Conservation (phyloP, 768 basidiomycete species). For the Phylloporus sp. region DNA sequence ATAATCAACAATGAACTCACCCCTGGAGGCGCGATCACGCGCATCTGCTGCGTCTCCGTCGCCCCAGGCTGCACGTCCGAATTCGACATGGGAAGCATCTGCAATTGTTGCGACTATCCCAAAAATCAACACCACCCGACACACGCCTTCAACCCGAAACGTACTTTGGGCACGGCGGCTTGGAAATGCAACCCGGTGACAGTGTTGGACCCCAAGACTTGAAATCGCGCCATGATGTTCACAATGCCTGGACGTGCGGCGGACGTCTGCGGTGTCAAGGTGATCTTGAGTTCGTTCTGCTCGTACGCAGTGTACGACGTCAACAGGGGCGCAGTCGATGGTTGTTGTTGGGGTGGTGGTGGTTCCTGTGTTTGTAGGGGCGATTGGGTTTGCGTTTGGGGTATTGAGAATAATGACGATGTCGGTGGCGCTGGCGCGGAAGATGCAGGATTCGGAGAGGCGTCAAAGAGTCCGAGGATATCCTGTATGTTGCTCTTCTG, state of each 20-base stretch:
- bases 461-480: constrained; percentile 84
- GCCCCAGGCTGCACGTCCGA: constrained; percentile 69
- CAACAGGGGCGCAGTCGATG: constrained; percentile 43
- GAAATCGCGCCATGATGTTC: constrained; percentile 87
- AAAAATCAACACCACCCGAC: not conserved
- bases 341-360: constrained; percentile 30
- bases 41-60: constrained; percentile 93
- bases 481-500: constrained; percentile 72
- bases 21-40: constrained; percentile 81
- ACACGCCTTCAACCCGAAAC: not conserved
- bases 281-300: constrained; percentile 84
- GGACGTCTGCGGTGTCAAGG: constrained; percentile 83
- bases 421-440: constrained; percentile 16
- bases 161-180: constrained; percentile 93
- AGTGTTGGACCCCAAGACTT: constrained; percentile 49
- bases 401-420: constrained; percentile 36
- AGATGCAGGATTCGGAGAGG: constrained; percentile 35
- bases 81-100: constrained; percentile 97
- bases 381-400: constrained; percentile 32
- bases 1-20: constrained; percentile 59
- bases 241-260: constrained; percentile 80
- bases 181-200: constrained; percentile 82
- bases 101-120: constrained; percentile 84
- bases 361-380: constrained; percentile 32
- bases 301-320: constrained; percentile 85